These are phyloP conservation scores for Paulownia fortunei DNA, from an alignment of 257 asterid species.

Conservation along the genomic window DNA sequence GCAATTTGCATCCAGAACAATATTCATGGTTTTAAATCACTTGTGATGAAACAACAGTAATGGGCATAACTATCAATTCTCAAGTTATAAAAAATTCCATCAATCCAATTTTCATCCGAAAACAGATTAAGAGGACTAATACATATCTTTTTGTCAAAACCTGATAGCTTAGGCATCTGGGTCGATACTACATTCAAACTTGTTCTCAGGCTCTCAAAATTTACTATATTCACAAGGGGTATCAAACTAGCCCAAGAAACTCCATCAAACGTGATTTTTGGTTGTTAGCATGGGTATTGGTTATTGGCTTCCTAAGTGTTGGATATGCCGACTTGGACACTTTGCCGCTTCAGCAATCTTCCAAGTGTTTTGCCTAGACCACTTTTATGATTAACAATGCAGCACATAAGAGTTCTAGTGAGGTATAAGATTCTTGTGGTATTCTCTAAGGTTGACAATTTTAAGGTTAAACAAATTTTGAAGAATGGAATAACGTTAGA, in stretches of 20 bases:
- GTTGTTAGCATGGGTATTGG: background rate
- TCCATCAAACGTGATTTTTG: background rate
- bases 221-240: background rate
- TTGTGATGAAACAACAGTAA: conserved; percentile 13
- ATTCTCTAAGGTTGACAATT: background rate
- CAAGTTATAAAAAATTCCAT: conserved; percentile 4
- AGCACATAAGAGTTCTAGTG: background rate
- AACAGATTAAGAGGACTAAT: conserved; percentile 1
- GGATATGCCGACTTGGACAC: background rate
- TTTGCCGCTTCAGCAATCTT: background rate
- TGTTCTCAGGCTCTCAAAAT: background rate
- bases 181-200: background rate
- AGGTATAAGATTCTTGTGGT: background rate
- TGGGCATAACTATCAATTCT: background rate
- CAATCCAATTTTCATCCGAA: conserved; percentile 1
- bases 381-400: background rate
- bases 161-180: background rate
- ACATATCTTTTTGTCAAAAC: background rate
- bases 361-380: background rate
- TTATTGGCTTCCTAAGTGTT: background rate
- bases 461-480: background rate
- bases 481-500: background rate
- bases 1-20: background rate
- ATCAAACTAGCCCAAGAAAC: conserved; percentile 4
- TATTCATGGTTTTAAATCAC: background rate